phyloP scores from a whole-genome alignment of 1,139 yeast genomes.

The Taphrina communis region DNA sequence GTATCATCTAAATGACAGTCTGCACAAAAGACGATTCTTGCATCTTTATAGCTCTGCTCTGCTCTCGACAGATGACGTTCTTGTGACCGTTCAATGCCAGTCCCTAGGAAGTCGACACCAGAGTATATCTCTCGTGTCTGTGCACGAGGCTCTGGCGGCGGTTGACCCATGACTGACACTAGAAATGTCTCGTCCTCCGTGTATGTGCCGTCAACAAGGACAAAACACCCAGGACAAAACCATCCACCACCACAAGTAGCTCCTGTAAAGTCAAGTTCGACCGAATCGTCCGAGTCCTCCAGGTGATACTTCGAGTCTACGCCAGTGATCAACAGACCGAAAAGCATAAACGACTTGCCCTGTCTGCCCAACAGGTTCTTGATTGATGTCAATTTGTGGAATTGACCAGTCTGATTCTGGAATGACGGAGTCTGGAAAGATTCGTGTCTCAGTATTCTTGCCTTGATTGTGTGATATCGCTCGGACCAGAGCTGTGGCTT shows the following conservation, averaged over 20 bases:
- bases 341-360: conserved; percentile 72
- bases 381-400: conserved; percentile 70
- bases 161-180: conserved; percentile 80
- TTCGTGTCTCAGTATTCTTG: conserved; percentile 76
- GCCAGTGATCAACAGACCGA: conserved; percentile 74
- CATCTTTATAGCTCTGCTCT: conserved; percentile 63
- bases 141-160: conserved; percentile 81
- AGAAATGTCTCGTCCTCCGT: conserved; percentile 71
- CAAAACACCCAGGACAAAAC: conserved; percentile 78
- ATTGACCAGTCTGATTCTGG: conserved; percentile 47
- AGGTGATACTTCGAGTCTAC: conserved; percentile 71
- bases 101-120: conserved; percentile 76
- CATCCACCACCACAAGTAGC: conserved; percentile 69
- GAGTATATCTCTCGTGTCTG: conserved; percentile 73
- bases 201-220: conserved; percentile 84
- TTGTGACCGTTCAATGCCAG: conserved; percentile 67
- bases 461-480: conserved; percentile 68
- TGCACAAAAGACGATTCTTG: conserved; percentile 73
- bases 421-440: conserved; percentile 63
- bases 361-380: conserved; percentile 86
- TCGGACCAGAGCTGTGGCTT: conserved; percentile 47
- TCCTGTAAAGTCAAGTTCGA: conserved; percentile 73
- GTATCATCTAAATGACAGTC: conserved; percentile 70
- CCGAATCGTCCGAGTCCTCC: conserved; percentile 80
- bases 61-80: conserved; percentile 61